A percentile compares a stretch with the other conserved stretches of the same genome.
Conservation (phyloP, 2,329 filamentous ascomycete genomes). For the Ascomycota sp. region DNA sequence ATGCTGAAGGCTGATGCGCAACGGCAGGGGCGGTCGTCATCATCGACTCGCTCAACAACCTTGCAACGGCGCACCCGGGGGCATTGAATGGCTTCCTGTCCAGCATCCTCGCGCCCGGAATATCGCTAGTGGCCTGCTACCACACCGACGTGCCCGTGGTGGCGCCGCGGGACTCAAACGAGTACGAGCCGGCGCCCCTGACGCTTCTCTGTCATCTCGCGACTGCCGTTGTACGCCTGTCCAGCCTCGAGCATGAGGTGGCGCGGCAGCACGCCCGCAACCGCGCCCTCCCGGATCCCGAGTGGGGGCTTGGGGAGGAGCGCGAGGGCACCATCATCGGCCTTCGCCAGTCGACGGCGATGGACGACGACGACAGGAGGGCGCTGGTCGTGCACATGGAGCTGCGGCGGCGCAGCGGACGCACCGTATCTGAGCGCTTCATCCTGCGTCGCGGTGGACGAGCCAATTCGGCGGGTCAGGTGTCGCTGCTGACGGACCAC, state of each 20-base stretch:
- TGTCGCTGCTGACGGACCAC: conserved; percentile 56
- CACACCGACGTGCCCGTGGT: conserved; percentile 57
- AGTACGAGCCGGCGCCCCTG: conserved; percentile 49
- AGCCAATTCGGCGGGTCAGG: conserved; percentile 10
- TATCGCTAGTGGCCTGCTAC: conserved; percentile 60
- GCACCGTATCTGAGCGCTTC: conserved; percentile 51
- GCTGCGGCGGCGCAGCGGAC: conserved; percentile 62
- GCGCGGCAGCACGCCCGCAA: conserved; percentile 56
- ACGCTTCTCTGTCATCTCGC: conserved; percentile 63
- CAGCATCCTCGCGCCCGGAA: conserved; percentile 40
- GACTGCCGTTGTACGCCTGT: conserved; percentile 62
- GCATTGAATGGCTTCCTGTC: conserved; percentile 50
- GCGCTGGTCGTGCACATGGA: conserved; percentile 69
- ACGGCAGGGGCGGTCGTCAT: conserved; percentile 48
- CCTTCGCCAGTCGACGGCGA: conserved; percentile 29
- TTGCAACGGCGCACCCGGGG: conserved; percentile 32
- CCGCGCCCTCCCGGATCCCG: conserved; percentile 53
- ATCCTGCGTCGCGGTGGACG: conserved; percentile 21
- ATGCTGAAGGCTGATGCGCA: not conserved
- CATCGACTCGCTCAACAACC: conserved; percentile 57
- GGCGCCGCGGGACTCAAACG: conserved; percentile 19
- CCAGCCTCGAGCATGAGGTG: conserved; percentile 54
- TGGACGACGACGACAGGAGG: conserved; percentile 10
- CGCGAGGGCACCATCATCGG: conserved; percentile 63
- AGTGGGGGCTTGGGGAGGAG: conserved; percentile 59